These are phyloP conservation scores for Styphnolobium japonicum DNA, from an alignment of 306 rosid genomes.

Conservation along the genomic window DNA sequence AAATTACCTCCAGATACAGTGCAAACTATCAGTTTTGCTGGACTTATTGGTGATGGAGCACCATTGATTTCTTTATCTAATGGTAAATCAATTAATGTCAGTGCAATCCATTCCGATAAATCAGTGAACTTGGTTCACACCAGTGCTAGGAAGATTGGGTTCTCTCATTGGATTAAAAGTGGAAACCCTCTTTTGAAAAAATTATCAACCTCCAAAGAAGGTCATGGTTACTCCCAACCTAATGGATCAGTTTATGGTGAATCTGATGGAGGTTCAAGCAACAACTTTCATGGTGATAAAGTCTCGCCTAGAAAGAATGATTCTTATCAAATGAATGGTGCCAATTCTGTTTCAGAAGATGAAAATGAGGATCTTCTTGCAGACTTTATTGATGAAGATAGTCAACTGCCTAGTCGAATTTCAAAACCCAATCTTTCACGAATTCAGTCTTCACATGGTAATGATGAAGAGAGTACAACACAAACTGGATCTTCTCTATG, in stretches of 20 bases:
- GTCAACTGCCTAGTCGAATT: constrained; percentile 96
- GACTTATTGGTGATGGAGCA: constrained; percentile 96
- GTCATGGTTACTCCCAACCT: constrained; percentile 38
- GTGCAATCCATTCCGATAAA: constrained; percentile 47
- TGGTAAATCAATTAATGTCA: constrained; percentile 42
- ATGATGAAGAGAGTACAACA: constrained; percentile 59
- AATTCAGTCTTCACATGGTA: constrained; percentile 46
- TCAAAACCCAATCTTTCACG: constrained; percentile 51
- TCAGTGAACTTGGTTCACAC: constrained; percentile 45
- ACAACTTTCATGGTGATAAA: constrained; percentile 46
- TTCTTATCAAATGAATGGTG: constrained; percentile 52
- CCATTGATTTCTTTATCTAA: constrained; percentile 69
- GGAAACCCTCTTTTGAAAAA: constrained; percentile 86
- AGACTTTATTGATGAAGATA: constrained; percentile 99
- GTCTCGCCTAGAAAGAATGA: constrained; percentile 50
- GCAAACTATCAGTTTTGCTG: constrained; percentile 88
- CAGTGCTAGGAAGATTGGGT: constrained; percentile 58
- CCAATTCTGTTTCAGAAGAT: constrained; percentile 66
- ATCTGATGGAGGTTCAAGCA: constrained; percentile 52
- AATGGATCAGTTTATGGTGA: constrained; percentile 61
- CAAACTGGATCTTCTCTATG: constrained; percentile 95
- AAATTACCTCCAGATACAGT: constrained; percentile 76
- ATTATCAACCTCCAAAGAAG: constrained; percentile 53
- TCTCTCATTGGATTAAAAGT: constrained; percentile 67
- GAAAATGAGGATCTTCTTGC: constrained; percentile 99